Evolutionary conservation across 306 rosid species (phyloP), one percentile per base, ranked within the genome.

Genomic region (Prunus salicina): DNA sequence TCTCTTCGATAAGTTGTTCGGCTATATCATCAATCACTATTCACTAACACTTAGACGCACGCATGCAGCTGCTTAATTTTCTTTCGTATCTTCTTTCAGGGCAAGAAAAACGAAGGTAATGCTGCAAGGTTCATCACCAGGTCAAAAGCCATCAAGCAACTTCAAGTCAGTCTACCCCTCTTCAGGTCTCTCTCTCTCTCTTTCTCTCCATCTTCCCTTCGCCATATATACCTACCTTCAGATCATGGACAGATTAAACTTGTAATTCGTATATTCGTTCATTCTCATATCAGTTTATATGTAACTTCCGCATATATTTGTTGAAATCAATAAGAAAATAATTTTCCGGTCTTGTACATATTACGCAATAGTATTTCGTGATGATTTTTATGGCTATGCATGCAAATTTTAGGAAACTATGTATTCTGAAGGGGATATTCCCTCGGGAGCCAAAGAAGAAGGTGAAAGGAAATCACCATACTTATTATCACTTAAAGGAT

Each of bases 361-460:
- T 7, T 38, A 6, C 43, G 9, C 43, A 38, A 6, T 38, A 1
- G 43, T 38, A 38, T 38, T 38, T 7, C 43, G 0, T 7, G 43
- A 38, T 38, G 2, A 13, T 78, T 77, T 67, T 8, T 53, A 71
- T 78, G 45, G 6, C 43, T 38, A 38, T 38, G 43, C 43, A 38
- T 38, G 43, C 43, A 73, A 77, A 64, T 69, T 80, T 55, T 78
- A 92, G 99, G 96, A 88, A 87, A 53, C 67, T 95, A 30, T 95
- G 97, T 84, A 95, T 95, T 86, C 84, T 92, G 81, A 95, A 95
- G 87, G 97, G 99, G 9, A 67, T 95, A 18, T 89, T 90, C 69
- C 99, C 99, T 1, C 87, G 97, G 60, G 99, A 95, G 83, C 97
- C 99, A 1, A 95, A 89, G 91, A 92, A 95, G 62, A 95, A 95